Base-by-base conservation (phyloP, 2,329 filamentous ascomycete species). In the Endothia cerciana region DNA sequence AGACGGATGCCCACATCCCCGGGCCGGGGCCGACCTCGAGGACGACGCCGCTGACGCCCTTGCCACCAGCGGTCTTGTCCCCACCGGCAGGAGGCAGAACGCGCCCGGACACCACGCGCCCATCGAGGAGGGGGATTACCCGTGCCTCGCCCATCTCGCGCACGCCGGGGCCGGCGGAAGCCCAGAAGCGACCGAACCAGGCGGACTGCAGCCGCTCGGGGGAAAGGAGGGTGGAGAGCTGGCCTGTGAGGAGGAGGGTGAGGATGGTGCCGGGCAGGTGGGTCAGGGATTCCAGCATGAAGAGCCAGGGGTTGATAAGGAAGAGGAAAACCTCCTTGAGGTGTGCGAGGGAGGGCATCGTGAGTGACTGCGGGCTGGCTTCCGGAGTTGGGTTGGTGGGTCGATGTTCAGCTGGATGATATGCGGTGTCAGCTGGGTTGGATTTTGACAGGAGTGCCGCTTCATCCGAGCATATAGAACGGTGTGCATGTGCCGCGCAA, bases 181-280 rank as follows among this genome's bases (percentile, higher is more conserved):
- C 75, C 88, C 88, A 91, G 76, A 91, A 89, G 49, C 77, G 76
- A 62, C 81, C 81, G 75, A 91, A 91, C 84, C 87, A 89, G 68
- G 76, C 79, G 2, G 79, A 75, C 49, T 76, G 78, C 63, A 87
- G 77, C 28, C 72, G 73, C 2, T 75, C 72, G 1, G 76, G 78
- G 22, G 79, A 81, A 55, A 83, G 60, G 22, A 86, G 75, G 5
- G 78, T 74, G 63, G 66, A 41, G 59, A 89, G 72, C 0, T 87
- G 87, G 30, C 70, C 65, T 0, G 86, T 83, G 15, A 89, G 76
- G 81, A 85, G 66, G 74, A 76, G 40, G 80, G 71, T 0, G 84
- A 81, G 36, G 60, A 68, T 45, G 17, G 66, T 66, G 28, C n/a
- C 5, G 49, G 51, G 85, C 19, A 90, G 77, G 74, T 81, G 85